phyloP scores from a whole-genome alignment of 495 filamentous ascomycete genomes.

The Hypoxylon rickii region DNA sequence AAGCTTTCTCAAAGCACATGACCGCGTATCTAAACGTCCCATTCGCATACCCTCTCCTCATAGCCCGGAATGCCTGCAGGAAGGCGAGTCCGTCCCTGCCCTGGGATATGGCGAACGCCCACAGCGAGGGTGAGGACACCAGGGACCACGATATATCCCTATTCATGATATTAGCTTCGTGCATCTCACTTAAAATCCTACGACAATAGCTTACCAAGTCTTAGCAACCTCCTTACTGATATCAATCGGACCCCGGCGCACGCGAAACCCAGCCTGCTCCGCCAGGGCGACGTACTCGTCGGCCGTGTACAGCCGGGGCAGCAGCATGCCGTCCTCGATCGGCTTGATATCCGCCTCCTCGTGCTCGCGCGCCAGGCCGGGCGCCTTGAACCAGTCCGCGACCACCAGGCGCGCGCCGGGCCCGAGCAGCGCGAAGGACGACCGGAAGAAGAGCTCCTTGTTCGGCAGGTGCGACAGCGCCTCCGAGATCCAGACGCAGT shows the following conservation, averaged over 20 bases:
- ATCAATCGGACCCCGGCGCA: slow-evolving; percentile 53
- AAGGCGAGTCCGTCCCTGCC: slow-evolving; percentile 62
- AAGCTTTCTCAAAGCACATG: slow-evolving; percentile 58
- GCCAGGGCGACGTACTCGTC: slow-evolving; percentile 55
- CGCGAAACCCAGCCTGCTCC: slow-evolving; percentile 47
- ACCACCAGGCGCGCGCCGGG: slow-evolving; percentile 52
- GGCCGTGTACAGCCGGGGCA: slow-evolving; percentile 56
- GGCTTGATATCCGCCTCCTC: slow-evolving; percentile 57
- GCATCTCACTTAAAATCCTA: neutral
- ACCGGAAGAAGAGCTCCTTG: slow-evolving; percentile 59
- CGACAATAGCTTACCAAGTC: slow-evolving; percentile 51
- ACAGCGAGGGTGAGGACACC: slow-evolving; percentile 59
- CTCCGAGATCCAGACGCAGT: slow-evolving; percentile 63
- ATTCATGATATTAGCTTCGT: neutral
- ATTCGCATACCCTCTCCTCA: slow-evolving; percentile 62
- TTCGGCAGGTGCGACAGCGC: slow-evolving; percentile 62
- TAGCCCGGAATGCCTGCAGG: slow-evolving; percentile 61
- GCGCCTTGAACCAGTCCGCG: slow-evolving; percentile 62
- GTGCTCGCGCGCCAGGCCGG: slow-evolving; percentile 45
- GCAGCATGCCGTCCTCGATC: slow-evolving; percentile 64
- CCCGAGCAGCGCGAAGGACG: slow-evolving; percentile 49
- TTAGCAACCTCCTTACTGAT: slow-evolving; percentile 61
- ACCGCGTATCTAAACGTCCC: slow-evolving; percentile 62
- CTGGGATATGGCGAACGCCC: slow-evolving; percentile 62
- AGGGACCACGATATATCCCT: slow-evolving; percentile 67